Evolutionary conservation across 257 asterid genomes (phyloP).

Genomic region (Ophiorrhiza pumila): DNA sequence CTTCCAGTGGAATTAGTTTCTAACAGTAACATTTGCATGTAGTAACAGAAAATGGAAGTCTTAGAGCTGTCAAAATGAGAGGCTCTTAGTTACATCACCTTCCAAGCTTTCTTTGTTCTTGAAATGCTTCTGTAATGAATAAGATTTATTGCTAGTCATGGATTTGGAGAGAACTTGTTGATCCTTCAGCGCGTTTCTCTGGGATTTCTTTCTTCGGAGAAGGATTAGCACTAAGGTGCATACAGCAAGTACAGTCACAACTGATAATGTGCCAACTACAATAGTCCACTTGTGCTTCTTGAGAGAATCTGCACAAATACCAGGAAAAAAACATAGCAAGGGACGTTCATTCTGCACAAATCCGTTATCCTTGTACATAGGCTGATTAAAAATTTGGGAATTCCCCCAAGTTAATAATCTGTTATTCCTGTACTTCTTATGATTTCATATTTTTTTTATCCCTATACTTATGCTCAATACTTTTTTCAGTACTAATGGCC

Average conservation of each 20-base stretch:
- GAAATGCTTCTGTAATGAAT: conserved; percentile 42
- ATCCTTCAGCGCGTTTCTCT: conserved; percentile 29
- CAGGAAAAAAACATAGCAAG: neutral
- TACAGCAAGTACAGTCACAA: conserved; percentile 46
- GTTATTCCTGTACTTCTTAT: neutral
- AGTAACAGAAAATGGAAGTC: neutral
- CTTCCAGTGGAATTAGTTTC: conserved; percentile 9
- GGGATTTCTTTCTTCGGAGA: conserved; percentile 33
- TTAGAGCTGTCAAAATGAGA: neutral
- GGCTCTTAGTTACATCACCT: conserved; percentile 36
- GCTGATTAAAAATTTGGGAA: neutral
- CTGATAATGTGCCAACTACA: conserved; percentile 41
- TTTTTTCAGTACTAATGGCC: neutral
- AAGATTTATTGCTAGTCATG: conserved; percentile 31
- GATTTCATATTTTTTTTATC: neutral
- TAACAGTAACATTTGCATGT: neutral
- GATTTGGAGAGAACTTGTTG: conserved; percentile 39
- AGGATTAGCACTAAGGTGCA: conserved; percentile 48
- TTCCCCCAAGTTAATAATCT: neutral
- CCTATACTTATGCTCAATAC: neutral
- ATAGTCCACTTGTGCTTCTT: conserved; percentile 49
- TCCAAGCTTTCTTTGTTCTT: conserved; percentile 30
- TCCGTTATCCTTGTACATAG: neutral
- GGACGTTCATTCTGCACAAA: neutral
- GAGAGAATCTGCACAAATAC: conserved; percentile 1